Evolutionary conservation across 805 yeast species (phyloP).

Genomic region (Spathaspora girioi): DNA sequence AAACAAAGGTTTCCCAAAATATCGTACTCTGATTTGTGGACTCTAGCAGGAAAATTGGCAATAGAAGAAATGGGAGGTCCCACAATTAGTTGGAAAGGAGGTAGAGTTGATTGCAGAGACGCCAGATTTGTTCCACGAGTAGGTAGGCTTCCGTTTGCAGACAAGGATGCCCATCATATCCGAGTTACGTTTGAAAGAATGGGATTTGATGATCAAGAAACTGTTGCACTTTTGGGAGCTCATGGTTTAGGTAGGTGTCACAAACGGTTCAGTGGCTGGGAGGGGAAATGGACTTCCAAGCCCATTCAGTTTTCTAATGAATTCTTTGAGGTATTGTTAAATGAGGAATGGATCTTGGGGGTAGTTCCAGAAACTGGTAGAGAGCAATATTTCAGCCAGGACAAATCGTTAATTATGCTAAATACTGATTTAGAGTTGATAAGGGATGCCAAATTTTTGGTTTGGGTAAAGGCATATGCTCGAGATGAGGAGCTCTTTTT

Average conservation of each 20-base stretch:
- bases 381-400: slow-evolving; percentile 54
- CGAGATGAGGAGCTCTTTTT: slow-evolving; percentile 59
- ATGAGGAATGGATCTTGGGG: slow-evolving; percentile 49
- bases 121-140: slow-evolving; percentile 37
- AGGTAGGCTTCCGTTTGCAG: slow-evolving; percentile 51
- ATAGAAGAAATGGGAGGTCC: slow-evolving; percentile 68
- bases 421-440: slow-evolving; percentile 73
- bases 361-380: slow-evolving; percentile 49
- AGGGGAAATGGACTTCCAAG: slow-evolving; percentile 87
- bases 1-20: slow-evolving; percentile 56
- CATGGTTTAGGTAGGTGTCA: slow-evolving; percentile 80
- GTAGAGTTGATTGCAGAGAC: slow-evolving; percentile 37
- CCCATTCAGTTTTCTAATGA: slow-evolving; percentile 75
- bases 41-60: slow-evolving; percentile 65
- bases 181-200: slow-evolving; percentile 43
- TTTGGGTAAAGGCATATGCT: slow-evolving; percentile 67
- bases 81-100: slow-evolving; percentile 52
- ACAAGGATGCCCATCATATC: slow-evolving; percentile 42
- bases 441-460: slow-evolving; percentile 55
- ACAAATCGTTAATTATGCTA: slow-evolving; percentile 77
- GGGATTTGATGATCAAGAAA: slow-evolving; percentile 68
- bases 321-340: slow-evolving; percentile 42
- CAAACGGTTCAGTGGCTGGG: slow-evolving; percentile 67
- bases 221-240: slow-evolving; percentile 70
- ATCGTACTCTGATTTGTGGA: slow-evolving; percentile 67